Evolutionary conservation across 1,139 yeast genomes (phyloP).

Genomic region (Diutina pseudorugosa): DNA sequence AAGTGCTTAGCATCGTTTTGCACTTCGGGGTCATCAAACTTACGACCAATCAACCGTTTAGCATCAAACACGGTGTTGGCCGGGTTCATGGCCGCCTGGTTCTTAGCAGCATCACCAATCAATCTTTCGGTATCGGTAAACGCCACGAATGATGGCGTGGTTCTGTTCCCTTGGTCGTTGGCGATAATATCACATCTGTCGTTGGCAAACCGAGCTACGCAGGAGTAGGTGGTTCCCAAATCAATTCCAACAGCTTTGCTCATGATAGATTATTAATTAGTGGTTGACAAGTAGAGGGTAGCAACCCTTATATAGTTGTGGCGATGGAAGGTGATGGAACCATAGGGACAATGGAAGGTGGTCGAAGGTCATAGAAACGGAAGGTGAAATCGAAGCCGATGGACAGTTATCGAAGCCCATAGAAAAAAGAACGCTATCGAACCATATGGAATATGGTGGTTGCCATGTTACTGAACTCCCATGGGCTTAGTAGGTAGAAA

Average conservation of each 20-base stretch:
- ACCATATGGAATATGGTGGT: too few species aligned
- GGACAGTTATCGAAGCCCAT: background rate
- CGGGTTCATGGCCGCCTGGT: constrained; percentile 80
- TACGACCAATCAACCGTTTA: constrained; percentile 78
- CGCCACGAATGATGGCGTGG: constrained; percentile 85
- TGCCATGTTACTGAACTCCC: too few species aligned
- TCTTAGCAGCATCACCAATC: constrained; percentile 92
- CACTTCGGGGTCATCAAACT: constrained; percentile 61
- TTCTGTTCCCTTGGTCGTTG: constrained; percentile 92
- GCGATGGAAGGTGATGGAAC: background rate
- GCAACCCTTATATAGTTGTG: background rate
- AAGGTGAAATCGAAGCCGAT: background rate
- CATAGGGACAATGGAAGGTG: background rate
- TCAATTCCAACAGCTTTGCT: constrained; percentile 4
- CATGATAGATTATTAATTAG: background rate
- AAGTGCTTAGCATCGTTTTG: constrained; percentile 76
- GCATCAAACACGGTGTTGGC: constrained; percentile 73
- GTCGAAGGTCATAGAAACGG: background rate
- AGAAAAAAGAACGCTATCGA: background rate
- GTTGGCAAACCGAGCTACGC: constrained; percentile 80
- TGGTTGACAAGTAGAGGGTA: background rate
- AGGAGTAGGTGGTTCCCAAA: constrained; percentile 6
- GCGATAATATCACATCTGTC: constrained; percentile 72
- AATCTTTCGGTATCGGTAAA: constrained; percentile 78
- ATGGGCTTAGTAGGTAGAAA: too few species aligned